Evolutionary conservation across 1,139 yeast species (phyloP), one percentile per base, ranked within the genome.

Genomic region (Blastobotrys indianensis): DNA sequence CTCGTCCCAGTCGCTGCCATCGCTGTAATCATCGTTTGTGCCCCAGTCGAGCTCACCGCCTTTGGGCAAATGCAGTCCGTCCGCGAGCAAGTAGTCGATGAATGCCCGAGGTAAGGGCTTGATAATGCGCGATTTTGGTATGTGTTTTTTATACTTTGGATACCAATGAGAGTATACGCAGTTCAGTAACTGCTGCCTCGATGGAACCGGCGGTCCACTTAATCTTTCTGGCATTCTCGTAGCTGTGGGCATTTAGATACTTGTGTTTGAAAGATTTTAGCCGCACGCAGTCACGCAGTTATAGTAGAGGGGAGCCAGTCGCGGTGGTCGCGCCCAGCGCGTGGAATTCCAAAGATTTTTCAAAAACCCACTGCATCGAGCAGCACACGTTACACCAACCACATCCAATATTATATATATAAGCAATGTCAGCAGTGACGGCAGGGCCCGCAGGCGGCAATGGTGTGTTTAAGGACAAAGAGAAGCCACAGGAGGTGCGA

Each of bases 401-500:
- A 37, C 41, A 9, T 10, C 36, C 29, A 17, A 42, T 16, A 37
- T n/a, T n/a, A n/a, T n/a, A n/a, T n/a, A 45, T 34, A 37, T 37
- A 41, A 34, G 48, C 31, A 32, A 57, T 55, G 60, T 59, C 63
- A 28, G 41, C 42, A 41, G 38, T 28, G 16, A 44, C 50, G 35
- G 66, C 37, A 17, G 15, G 39, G 23, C 55, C 57, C 31, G 49
- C 49, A 13, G 86, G 90, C 28, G 82, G 94, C 42, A 87, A 87
- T 69, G 90, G 94, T 49, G 84, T 94, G 41, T 92, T 92, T 72
- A 85, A 81, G 63, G 92, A 88, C 69, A 88, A 83, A 66, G 98
- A 94, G 64, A 92, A 94, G 75, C 98, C 99, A 11, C 94, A 85
- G 65, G 98, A 92, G 69, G 97, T 94, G 48, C 85, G 99, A 56